Conservation (phyloP, 164 flowering plant genomes). For the Magnolia sinica region DNA sequence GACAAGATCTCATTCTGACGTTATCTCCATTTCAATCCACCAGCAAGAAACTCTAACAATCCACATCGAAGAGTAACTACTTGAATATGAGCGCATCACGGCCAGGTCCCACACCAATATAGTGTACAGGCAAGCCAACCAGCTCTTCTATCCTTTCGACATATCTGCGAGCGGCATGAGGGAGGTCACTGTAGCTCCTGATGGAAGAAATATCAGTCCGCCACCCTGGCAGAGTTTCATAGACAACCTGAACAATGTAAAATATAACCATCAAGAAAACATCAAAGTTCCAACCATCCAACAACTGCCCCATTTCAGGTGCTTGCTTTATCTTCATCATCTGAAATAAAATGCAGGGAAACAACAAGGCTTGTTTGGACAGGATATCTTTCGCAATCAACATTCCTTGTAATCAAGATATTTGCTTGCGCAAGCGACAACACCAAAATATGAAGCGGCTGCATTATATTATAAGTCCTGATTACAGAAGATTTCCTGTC, state of each 20-base stretch:
- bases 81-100: conserved; percentile 87
- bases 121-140: conserved; percentile 78
- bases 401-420: neutral
- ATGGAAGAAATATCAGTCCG: conserved; percentile 65
- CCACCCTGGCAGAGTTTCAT: conserved; percentile 90
- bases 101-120: conserved; percentile 91
- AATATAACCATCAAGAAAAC: neutral
- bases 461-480: too few species aligned
- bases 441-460: too few species aligned
- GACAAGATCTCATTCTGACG: neutral
- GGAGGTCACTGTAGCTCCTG: conserved; percentile 62
- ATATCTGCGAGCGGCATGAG: conserved; percentile 69
- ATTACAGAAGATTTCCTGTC: too few species aligned
- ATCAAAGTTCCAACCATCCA: neutral
- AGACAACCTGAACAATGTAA: conserved; percentile 59
- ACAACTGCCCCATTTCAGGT: neutral
- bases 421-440: neutral
- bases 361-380: neutral
- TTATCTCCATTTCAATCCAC: neutral
- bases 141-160: conserved; percentile 90
- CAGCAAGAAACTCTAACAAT: neutral
- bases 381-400: neutral
- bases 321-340: neutral
- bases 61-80: conserved; percentile 20
- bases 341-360: neutral